phyloP scores from a whole-genome alignment of 768 basidiomycete species.

The Chlorophyllum brunneum region DNA sequence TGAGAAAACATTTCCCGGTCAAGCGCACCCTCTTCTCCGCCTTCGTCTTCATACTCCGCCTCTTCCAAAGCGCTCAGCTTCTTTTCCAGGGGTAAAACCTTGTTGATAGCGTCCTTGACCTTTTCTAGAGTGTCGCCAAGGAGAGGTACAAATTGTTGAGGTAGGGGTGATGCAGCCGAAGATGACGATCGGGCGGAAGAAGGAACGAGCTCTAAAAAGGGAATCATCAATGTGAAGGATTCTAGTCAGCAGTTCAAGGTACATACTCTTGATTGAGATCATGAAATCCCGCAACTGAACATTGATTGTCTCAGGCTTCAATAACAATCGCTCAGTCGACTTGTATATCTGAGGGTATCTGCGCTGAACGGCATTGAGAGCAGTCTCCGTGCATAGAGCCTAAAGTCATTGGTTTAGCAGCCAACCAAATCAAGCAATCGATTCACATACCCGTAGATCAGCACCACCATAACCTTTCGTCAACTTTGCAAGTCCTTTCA shows the following conservation, averaged over 20 bases:
- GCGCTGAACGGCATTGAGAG: slow-evolving; percentile 92
- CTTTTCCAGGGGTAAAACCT: slow-evolving; percentile 78
- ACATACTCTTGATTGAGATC: slow-evolving; percentile 92
- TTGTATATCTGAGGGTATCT: slow-evolving; percentile 98
- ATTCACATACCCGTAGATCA: slow-evolving; percentile 75
- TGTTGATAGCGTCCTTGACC: slow-evolving; percentile 68
- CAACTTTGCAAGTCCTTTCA: slow-evolving; percentile 71
- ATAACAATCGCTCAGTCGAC: slow-evolving; percentile 76
- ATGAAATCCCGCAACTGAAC: slow-evolving; percentile 91
- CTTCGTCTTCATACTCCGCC: slow-evolving; percentile 85
- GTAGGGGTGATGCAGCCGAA: slow-evolving; percentile 81
- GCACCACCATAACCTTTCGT: slow-evolving; percentile 99
- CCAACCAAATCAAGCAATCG: background rate
- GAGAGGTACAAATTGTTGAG: slow-evolving; percentile 78
- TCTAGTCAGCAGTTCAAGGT: slow-evolving; percentile 3
- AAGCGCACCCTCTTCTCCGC: slow-evolving; percentile 74
- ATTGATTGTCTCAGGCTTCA: slow-evolving; percentile 82
- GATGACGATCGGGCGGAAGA: slow-evolving; percentile 91
- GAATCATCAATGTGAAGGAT: background rate
- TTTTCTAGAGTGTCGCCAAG: slow-evolving; percentile 64
- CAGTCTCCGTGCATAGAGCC: slow-evolving; percentile 97
- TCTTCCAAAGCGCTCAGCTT: slow-evolving; percentile 86
- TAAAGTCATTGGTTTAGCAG: slow-evolving; percentile 20
- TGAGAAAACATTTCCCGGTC: slow-evolving; percentile 87
- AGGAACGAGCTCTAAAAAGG: slow-evolving; percentile 78